Conservation (phyloP, 345 rosid genomes). For the Aegle marmelos region DNA sequence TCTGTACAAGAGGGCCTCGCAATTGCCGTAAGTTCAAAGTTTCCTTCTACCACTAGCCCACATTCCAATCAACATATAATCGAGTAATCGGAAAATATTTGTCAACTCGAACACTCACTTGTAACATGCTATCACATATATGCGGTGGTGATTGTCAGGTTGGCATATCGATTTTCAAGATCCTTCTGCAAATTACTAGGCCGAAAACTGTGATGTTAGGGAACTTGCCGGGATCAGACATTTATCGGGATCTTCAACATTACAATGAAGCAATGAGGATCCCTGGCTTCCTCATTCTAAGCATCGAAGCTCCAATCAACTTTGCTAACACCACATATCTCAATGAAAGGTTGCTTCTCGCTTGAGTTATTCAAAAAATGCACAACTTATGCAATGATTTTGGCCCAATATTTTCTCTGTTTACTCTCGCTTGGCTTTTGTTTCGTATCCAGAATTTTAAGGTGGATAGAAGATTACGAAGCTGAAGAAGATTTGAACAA, state of each 20-base stretch:
- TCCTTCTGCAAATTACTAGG: conserved; percentile 77
- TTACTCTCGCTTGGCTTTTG: not conserved
- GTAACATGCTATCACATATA: not conserved
- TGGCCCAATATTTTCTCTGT: not conserved
- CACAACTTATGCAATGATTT: not conserved
- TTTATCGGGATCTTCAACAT: conserved; percentile 65
- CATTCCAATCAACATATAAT: not conserved
- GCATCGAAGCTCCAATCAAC: conserved; percentile 83
- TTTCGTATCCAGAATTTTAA: conserved; percentile 43
- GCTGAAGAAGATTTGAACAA: conserved; percentile 47
- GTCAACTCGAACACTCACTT: not conserved
- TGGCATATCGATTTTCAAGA: conserved; percentile 79
- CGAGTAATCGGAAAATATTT: not conserved
- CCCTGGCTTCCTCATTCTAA: conserved; percentile 73
- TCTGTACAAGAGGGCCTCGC: conserved; percentile 86
- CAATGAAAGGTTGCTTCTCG: conserved; percentile 60
- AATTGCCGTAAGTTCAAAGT: conserved; percentile 62
- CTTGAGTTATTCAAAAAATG: not conserved
- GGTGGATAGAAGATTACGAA: conserved; percentile 88
- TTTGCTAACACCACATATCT: conserved; percentile 85
- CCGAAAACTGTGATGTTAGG: conserved; percentile 82
- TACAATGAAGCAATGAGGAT: conserved; percentile 69
- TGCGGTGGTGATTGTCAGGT: conserved; percentile 35
- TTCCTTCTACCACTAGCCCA: not conserved
- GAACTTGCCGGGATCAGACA: conserved; percentile 71